Base-by-base conservation (phyloP, 2,329 filamentous ascomycete species). In the Didymella sp. region DNA sequence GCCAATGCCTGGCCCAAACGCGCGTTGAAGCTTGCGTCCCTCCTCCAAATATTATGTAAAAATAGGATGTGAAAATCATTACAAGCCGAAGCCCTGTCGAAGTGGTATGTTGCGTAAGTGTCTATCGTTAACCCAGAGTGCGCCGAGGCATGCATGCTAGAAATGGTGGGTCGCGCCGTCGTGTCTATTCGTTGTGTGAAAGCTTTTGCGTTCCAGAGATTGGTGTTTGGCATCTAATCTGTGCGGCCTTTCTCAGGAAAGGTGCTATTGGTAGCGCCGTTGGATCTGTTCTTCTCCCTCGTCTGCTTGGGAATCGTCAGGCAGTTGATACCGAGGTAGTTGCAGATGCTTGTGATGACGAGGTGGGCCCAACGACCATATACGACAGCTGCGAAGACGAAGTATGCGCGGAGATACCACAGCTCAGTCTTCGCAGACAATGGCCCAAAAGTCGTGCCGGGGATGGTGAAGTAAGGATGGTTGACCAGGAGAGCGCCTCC, bases 351-450 rank as follows among this genome's bases (percentile, higher is more conserved):
- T 61, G 88, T 90, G 70, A 96, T 92, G 44, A 98, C 93, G 38
- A 96, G 81, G 69, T 90, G 89, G 0, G 95, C 95, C 95, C 95
- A 99, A 66, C 90, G 87, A 76, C 90, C 93, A 78, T 99, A 99
- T 3, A 91, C 90, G n/a, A 93, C 79, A 42, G 88, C 79, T 1
- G 93, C 88, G 74, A 97, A 95, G 45, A 90, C 69, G 60, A 98
- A 89, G 79, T 96, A 98, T 0, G 81, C 86, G 69, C 91, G 87
- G 21, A 99, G 85, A 73, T 98, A 99, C 77, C 84, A 85, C 13
- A 92, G 79, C 78, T 98, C 95, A 6, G 87, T 69, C 27, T 59
- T 76, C 2, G 89, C 82, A 48, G 85, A 87, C 49, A 96, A 77
- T 15, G 86, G 80, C 1, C 87, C 81, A 15, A 95, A 79, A 1